phyloP scores from a whole-genome alignment of 2,329 filamentous ascomycete genomes.

The Hypoxylon sp. region DNA sequence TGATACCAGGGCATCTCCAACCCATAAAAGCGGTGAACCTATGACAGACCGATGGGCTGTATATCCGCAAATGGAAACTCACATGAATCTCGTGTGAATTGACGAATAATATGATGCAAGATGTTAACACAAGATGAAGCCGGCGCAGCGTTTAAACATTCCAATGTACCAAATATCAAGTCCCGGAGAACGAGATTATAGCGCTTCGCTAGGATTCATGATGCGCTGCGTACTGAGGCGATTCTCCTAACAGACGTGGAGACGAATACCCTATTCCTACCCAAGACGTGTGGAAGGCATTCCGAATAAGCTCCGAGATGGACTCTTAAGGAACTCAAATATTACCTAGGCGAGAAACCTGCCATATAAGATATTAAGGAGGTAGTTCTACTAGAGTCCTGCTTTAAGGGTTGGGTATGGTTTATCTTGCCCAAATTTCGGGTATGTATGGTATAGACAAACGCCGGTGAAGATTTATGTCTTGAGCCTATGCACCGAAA shows the following conservation, averaged over 20 bases:
- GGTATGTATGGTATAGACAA: slow-evolving; percentile 11
- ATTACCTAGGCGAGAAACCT: background rate
- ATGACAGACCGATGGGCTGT: background rate
- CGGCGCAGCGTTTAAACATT: background rate
- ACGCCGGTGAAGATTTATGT: background rate
- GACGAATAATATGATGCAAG: background rate
- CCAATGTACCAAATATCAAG: background rate
- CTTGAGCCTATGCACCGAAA: slow-evolving; percentile 8
- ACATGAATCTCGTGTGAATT: background rate
- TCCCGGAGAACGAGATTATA: background rate
- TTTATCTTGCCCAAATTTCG: background rate
- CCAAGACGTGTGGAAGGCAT: background rate
- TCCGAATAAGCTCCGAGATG: background rate
- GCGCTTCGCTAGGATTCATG: background rate
- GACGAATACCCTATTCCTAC: background rate
- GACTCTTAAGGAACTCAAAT: background rate
- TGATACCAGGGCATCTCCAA: background rate
- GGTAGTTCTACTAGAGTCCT: slow-evolving; percentile 5
- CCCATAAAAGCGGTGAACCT: slow-evolving; percentile 31
- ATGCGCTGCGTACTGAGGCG: background rate
- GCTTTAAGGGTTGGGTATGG: background rate
- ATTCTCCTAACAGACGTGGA: background rate
- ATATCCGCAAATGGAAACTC: background rate
- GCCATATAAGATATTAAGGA: slow-evolving; percentile 2
- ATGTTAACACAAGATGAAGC: slow-evolving; percentile 5